Base-by-base conservation (phyloP, 2,329 filamentous ascomycete species). In the Ophiostoma australiae region DNA sequence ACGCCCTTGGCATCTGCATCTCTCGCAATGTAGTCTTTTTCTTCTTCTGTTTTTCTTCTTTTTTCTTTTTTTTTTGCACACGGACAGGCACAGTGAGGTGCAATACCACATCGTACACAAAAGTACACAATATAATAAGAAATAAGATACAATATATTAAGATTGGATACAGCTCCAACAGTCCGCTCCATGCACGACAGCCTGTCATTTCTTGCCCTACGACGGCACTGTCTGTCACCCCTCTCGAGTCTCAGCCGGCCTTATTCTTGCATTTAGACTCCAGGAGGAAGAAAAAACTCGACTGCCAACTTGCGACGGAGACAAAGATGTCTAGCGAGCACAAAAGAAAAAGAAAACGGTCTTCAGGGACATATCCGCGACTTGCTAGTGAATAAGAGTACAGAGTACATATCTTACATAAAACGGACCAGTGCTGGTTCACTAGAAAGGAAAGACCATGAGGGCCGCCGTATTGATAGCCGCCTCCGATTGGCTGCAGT, bases 181-280 rank as follows among this genome's bases (percentile, higher is more conserved):
- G 44, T n/a, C 41, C 41, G 44, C 17, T n/a, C 10, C 17, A 58
- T 58, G 52, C 52, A 58, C 55, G 23, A 61, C 27, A 61, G 58
- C 27, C 13, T 61, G 27, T 61, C 27, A 61, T 58, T n/a, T 55
- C 52, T 6, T 58, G 52, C 52, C 52, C 52, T 58, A 58, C 52
- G 4, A n/a, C 8, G 48, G 11, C n/a, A 39, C 52, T 17, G 52
- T 27, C 52, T 58, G 52, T 58, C 52, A 58, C 52, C 52, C 52
- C 58, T 33, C 58, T 63, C 58, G 11, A 63, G 58, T 35, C 58
- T 58, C 52, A 27, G 52, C 52, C 52, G 52, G 52, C 52, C 3
- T 31, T 31, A 31, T 3, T n/a, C 23, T 58, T 52, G 48, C 48
- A 52, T 52, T 41, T 10, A 41, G 39, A n/a, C n/a, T n/a, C 39